These are phyloP conservation scores for Naganishia sp. DNA, from an alignment of 1,284 basidiomycete species.

Conservation along the genomic window DNA sequence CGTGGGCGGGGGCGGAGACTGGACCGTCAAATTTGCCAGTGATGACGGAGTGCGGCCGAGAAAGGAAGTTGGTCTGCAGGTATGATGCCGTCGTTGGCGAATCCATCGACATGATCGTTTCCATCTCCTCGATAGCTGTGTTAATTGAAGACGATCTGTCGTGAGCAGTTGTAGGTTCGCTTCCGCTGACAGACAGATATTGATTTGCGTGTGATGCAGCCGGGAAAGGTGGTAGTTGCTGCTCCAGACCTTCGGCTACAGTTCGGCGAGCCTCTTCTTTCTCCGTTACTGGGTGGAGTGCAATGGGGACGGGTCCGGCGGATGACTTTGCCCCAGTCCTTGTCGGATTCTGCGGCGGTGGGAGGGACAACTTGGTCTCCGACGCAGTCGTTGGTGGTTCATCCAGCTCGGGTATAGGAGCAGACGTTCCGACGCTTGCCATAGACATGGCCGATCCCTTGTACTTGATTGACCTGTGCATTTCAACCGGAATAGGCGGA, in stretches of 20 bases:
- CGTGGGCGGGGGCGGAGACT: conserved; percentile 12
- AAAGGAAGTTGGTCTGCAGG: conserved; percentile 20
- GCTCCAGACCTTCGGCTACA: no score
- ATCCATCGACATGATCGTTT: conserved; percentile 30
- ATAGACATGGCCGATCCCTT: conserved; percentile 20
- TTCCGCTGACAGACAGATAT: not conserved
- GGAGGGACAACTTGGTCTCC: not conserved
- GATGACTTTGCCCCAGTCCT: not conserved
- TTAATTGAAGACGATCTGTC: conserved; percentile 15
- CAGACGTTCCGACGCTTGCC: not conserved
- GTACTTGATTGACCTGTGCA: conserved; percentile 4
- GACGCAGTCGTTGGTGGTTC: conserved; percentile 4
- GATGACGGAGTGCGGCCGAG: conserved; percentile 18
- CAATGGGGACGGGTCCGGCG: not conserved
- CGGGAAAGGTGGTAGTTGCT: not conserved
- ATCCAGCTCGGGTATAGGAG: not conserved
- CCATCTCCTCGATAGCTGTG: conserved; percentile 30
- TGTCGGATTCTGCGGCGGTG: conserved; percentile 7
- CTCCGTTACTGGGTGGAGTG: not conserved
- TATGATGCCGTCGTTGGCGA: conserved; percentile 28
- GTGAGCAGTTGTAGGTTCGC: not conserved
- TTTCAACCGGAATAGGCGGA: conserved; percentile 31
- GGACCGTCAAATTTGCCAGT: conserved; percentile 15
- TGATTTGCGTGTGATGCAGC: not conserved
- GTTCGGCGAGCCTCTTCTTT: conserved; percentile 1